phyloP scores from a whole-genome alignment of 2,329 filamentous ascomycete genomes.

The Fusarium neocosmosporiellum region DNA sequence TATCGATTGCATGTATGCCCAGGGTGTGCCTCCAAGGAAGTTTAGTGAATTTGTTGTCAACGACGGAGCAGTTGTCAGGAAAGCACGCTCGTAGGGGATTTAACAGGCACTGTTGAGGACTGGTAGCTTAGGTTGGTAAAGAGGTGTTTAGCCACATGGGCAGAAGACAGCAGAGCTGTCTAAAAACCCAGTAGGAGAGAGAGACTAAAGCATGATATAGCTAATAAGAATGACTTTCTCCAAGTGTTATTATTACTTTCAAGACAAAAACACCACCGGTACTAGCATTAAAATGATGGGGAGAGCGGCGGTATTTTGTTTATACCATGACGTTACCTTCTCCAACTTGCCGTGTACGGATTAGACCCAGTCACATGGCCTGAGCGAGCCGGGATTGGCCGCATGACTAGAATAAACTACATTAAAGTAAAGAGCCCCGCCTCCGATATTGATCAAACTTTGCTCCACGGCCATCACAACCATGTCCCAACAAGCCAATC shows the following conservation, averaged over 20 bases:
- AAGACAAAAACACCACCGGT: too few relatives aligned
- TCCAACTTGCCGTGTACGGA: background rate
- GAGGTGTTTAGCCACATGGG: background rate
- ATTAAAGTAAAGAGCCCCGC: constrained; percentile 24
- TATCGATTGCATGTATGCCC: constrained; percentile 45
- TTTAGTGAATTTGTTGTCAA: constrained; percentile 39
- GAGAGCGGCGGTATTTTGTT: too few relatives aligned
- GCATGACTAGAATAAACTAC: background rate
- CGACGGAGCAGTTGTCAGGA: constrained; percentile 23
- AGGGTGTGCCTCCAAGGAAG: constrained; percentile 40
- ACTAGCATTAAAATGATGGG: too few relatives aligned
- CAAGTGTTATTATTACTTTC: too few relatives aligned
- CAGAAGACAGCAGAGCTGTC: background rate
- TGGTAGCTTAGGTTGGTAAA: background rate
- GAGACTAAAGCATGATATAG: too few relatives aligned
- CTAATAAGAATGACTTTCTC: too few relatives aligned
- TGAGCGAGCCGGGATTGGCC: background rate
- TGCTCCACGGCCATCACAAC: background rate
- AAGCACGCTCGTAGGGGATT: background rate
- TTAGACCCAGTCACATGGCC: background rate
- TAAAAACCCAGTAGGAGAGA: background rate
- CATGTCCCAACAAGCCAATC: background rate
- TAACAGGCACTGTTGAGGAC: background rate
- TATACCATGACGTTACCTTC: too few relatives aligned
- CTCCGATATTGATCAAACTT: background rate